These are phyloP conservation scores for Otatea glauca DNA, from an alignment of 176 grass and related monocot genomes.

Conservation along the genomic window DNA sequence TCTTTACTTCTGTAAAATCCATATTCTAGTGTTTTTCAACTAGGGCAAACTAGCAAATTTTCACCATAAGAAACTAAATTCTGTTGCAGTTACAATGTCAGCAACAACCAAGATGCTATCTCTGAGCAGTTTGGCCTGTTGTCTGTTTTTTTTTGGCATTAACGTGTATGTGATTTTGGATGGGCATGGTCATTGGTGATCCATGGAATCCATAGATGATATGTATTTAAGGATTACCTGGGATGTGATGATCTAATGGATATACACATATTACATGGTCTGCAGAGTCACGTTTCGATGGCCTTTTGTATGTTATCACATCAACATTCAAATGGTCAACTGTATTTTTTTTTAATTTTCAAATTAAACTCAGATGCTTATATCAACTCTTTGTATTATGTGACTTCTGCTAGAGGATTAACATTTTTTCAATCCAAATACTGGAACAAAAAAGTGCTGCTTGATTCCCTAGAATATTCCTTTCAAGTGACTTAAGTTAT, in stretches of 20 bases:
- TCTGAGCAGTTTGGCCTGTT: not conserved
- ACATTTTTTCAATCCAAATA: slow-evolving; percentile 1
- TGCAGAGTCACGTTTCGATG: not conserved
- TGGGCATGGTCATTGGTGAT: not conserved
- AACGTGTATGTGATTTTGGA: not conserved
- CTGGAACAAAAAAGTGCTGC: not conserved
- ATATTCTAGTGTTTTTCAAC: slow-evolving; percentile 7
- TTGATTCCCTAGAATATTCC: not conserved
- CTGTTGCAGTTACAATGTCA: not conserved
- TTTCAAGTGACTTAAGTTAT: slow-evolving; percentile 4
- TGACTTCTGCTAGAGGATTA: slow-evolving; percentile 20
- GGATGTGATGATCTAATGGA: slow-evolving; percentile 15
- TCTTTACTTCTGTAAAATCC: slow-evolving; percentile 38
- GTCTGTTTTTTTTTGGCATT: not conserved
- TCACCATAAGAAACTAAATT: slow-evolving; percentile 34
- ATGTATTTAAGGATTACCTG: slow-evolving; percentile 2
- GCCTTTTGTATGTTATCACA: slow-evolving; percentile 1
- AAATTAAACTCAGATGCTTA: not conserved
- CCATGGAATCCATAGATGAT: not conserved
- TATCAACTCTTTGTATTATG: slow-evolving; percentile 6
- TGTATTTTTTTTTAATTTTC: not conserved
- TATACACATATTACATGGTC: not conserved
- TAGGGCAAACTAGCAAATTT: not conserved
- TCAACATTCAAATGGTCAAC: not conserved
- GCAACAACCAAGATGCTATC: not conserved